Evolutionary conservation across 768 basidiomycete genomes (phyloP), one percentile per base, ranked within the genome.

Genomic region (Daedaleopsis sinensis): DNA sequence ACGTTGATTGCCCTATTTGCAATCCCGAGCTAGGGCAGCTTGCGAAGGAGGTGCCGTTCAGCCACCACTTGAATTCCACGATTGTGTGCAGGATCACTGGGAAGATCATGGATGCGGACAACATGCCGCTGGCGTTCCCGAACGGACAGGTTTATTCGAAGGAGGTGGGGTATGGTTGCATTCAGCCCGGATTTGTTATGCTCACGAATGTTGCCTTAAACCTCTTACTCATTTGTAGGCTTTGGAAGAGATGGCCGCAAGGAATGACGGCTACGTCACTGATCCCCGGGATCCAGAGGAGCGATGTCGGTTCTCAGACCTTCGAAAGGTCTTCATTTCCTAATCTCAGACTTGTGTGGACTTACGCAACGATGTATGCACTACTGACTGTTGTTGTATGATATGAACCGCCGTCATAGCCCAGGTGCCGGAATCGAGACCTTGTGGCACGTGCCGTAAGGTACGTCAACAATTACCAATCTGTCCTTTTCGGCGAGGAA

Each of bases 41-140:
- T 9, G 93, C 91, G 13, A 79, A 82, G 58, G 92, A 94, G 65
- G 94, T 98, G 0, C 96, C 97, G 1, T 88, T 84, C 71, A 93
- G 91, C 66, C 96, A 98, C 76, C 95, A 98, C 72, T 87, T 90
- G 43, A 98, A 96, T 70, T 96, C 94, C 21, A 96, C 93, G 0
- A 93, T 99, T 57, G 96, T 98, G 16, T 98, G 97, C 71, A 77
- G 87, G 55, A 82, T 98, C 69, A 94, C 85, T 64, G 95, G 96
- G 24, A 88, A 89, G 72, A 95, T 98, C 58, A 96, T 98, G 90
- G 91, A 97, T 68, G 95, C 88, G 65, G 88, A 94, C 71, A 96
- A 96, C 68, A 88, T 90, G 81, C 94, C 96, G 0, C 84, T 97
- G 88, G 90, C 87, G 13, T 93, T 97, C 67, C 91, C 94, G 2